These are phyloP conservation scores for Polytrichum formosum DNA, from an alignment of 225 moss, liverwort and hornwort species.

Conservation along the genomic window DNA sequence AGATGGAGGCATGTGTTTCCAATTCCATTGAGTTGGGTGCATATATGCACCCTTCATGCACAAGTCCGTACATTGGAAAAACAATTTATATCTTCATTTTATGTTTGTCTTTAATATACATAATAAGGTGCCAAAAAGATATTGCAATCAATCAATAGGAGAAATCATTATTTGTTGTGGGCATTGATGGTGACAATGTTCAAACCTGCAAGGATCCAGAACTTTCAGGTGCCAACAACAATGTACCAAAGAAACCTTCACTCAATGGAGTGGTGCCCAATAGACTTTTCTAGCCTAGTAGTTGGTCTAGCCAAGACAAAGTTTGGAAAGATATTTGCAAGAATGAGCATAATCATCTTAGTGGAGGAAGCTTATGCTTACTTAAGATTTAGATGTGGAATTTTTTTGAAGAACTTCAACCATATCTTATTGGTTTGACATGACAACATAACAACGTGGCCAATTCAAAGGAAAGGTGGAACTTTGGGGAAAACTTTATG, in stretches of 20 bases:
- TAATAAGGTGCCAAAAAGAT: neutral
- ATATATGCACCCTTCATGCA: constrained; percentile 1
- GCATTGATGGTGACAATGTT: constrained; percentile 7
- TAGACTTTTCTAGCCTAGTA: neutral
- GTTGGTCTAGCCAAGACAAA: neutral
- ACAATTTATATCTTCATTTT: neutral
- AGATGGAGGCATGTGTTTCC: neutral
- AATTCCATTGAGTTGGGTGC: neutral
- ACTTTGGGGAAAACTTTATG: neutral
- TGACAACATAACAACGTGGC: neutral
- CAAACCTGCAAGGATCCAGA: neutral
- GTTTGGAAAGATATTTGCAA: neutral
- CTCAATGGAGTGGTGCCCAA: neutral
- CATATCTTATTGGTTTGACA: neutral
- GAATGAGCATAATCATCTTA: neutral
- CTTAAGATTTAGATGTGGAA: neutral
- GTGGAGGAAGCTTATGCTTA: no score
- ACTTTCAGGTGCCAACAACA: neutral
- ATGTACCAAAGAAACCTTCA: neutral
- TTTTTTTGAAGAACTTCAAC: neutral
- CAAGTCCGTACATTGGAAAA: neutral
- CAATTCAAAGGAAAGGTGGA: neutral
- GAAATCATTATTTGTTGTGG: neutral
- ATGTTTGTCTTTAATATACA: neutral
- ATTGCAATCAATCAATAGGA: neutral